phyloP scores from a whole-genome alignment of 2,329 filamentous ascomycete species.

The Westerdykella sp. region DNA sequence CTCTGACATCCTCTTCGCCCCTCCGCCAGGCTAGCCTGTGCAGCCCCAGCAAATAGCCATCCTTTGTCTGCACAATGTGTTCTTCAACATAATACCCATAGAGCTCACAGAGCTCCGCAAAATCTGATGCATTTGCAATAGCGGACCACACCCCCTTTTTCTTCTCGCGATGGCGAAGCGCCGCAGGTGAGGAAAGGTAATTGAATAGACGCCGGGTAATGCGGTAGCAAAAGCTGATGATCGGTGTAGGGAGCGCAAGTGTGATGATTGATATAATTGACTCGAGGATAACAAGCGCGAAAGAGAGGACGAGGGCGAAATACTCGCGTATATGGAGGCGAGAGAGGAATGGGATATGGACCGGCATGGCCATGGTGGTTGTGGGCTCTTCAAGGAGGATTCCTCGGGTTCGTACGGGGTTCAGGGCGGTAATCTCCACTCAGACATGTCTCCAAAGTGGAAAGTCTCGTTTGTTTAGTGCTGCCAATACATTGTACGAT shows the following conservation, averaged over 20 bases:
- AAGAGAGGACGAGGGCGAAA: constrained; percentile 75
- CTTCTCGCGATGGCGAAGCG: constrained; percentile 60
- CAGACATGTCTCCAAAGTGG: background rate
- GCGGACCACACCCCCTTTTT: constrained; percentile 69
- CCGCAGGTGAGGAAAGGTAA: constrained; percentile 62
- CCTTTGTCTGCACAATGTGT: constrained; percentile 88
- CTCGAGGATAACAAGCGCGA: constrained; percentile 76
- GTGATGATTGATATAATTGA: constrained; percentile 78
- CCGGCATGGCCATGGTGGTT: constrained; percentile 28
- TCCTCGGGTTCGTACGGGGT: too few species aligned
- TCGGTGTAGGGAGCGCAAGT: constrained; percentile 72
- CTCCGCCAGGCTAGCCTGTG: constrained; percentile 79
- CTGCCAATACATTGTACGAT: too few species aligned
- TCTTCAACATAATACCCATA: constrained; percentile 94
- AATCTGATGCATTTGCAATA: constrained; percentile 82
- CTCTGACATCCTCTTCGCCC: constrained; percentile 70
- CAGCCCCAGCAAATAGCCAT: constrained; percentile 86
- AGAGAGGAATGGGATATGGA: constrained; percentile 57
- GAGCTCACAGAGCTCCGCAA: constrained; percentile 85
- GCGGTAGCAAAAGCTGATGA: constrained; percentile 77
- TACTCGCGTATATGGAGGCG: constrained; percentile 66
- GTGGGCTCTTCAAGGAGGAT: background rate
- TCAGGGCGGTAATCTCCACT: too few species aligned
- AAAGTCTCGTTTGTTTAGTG: background rate
- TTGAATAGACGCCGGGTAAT: constrained; percentile 81